phyloP scores from a whole-genome alignment of 1,139 yeast genomes.

The Diutina rugosa region DNA sequence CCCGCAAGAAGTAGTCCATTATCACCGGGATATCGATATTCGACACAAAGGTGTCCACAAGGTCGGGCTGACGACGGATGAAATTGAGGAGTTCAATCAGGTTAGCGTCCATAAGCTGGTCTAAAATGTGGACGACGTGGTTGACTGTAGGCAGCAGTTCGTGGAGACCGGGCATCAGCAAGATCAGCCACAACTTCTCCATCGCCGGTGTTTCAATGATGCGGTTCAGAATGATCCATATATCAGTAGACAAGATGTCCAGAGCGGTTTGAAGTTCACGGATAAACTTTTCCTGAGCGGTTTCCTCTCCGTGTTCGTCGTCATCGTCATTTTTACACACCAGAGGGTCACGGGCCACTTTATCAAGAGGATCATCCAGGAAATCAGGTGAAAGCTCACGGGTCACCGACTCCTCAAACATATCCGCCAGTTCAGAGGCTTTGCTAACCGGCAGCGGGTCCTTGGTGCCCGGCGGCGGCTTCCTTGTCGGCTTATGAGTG shows the following conservation, averaged over 20 bases:
- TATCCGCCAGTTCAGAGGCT: background rate
- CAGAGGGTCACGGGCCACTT: background rate
- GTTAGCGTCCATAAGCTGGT: slow-evolving; percentile 34
- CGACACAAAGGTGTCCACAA: slow-evolving; percentile 41
- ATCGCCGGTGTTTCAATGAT: slow-evolving; percentile 30
- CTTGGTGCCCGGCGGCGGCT: background rate
- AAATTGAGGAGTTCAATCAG: slow-evolving; percentile 39
- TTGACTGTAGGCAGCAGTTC: slow-evolving; percentile 30
- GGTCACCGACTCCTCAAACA: background rate
- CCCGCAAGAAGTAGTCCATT: slow-evolving; percentile 41
- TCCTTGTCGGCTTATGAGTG: background rate
- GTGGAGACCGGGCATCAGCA: slow-evolving; percentile 21
- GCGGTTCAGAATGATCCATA: slow-evolving; percentile 33
- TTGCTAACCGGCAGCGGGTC: background rate
- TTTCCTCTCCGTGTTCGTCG: slow-evolving; percentile 9
- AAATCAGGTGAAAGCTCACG: background rate
- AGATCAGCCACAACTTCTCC: slow-evolving; percentile 29
- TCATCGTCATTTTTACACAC: background rate
- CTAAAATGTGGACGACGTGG: slow-evolving; percentile 29
- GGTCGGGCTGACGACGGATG: slow-evolving; percentile 33
- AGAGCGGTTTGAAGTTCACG: slow-evolving; percentile 30
- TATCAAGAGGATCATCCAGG: background rate
- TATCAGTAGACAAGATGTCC: slow-evolving; percentile 28
- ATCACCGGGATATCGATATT: slow-evolving; percentile 49
- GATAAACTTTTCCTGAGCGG: slow-evolving; percentile 22